Evolutionary conservation across 192 early-diverging fungal species (phyloP), one percentile per base, ranked within the genome.

Genomic region (Lunasporangiospora selenospora): DNA sequence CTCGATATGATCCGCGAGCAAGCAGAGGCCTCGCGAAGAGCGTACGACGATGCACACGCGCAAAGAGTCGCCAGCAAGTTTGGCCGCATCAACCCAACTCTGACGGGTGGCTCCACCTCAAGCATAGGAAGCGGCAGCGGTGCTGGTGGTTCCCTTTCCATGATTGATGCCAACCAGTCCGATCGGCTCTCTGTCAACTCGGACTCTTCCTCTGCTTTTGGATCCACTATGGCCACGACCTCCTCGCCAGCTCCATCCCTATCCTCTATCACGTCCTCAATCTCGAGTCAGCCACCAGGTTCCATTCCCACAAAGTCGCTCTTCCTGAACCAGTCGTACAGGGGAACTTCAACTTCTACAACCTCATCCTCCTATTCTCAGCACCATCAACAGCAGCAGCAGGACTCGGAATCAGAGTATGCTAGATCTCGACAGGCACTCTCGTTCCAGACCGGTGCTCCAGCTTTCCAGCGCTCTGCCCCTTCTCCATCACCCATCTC

Each of bases 1-100:
- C 34, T 73, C 29, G 69, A 73, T 24, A 40, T 63, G 47, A 73
- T 73, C 19, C 38, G 69, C 24, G 69, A 73, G 27, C 69, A 73
- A 26, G 69, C 69, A 0, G 69, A 73, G 31, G 69, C 69, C 13
- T 73, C 69, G 0, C 69, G 69, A 12, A 39, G 61, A 30, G 69
- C 69, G 2, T 73, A 63, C 29, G 69, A 73, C 43, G 69, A 73
- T 1, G 69, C 69, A 11, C 69, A 73, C 19, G 61, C 60, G 12
- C 69, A 73, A 26, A 53, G 69, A 2, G 50, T 73, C 12, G 47
- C 69, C 19, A 55, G n/a, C 13, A 62, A 31, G 27, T 73, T 58
- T 53, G 69, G 69, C 6, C 39, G 43, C n/a, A 55, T 73, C 29
- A 63, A 62, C 19, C 23, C 61, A 1, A 40, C 62, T 38, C 52